Evolutionary conservation across 176 grass and related monocot species (phyloP), one percentile per base, ranked within the genome.

Genomic region (Eremochloa ophiuroides): DNA sequence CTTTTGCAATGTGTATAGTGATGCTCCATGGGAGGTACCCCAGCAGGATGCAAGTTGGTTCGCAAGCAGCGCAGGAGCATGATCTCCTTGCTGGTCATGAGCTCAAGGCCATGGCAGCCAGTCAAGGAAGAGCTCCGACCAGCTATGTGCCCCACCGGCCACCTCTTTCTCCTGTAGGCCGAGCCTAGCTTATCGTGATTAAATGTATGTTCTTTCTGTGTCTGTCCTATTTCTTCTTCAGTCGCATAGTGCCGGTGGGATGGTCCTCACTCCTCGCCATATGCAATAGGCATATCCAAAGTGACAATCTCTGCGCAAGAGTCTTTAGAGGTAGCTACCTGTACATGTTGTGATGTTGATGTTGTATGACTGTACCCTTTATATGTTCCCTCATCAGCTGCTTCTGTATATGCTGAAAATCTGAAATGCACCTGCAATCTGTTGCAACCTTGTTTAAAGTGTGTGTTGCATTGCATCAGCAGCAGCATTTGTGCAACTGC

Each of bases 1-100:
- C 91, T 42, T 99, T 99, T 80, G 91, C 89, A 13, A 93, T 94
- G 75, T 91, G 91, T 74, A 88, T 99, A 83, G 83, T 92, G 33
- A 85, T 90, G 78, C 85, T 96, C 79, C 97, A 99, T 37, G 72
- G 82, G 48, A 90, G 61, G 66, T 41, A 61, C 62, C 73, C 79
- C 70, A 67, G 30, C 43, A 88, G 72, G 69, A 79, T 29, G 29
- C 68, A 88, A 74, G 79, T 43, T 10, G 89, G 69, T 66, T 28
- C 18, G 13, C 79, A 83, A 59, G 70, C 56, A 41, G 27, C n/a
- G 1, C 74, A 85, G 73, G 84, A 87, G 20, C 84, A 87, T 12
- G 75, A 50, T 63, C 50, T 86, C 30, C 69, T 86, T 81, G 82
- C 71, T 15, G 47, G 83, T 37, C 73, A 80, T 80, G 77, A 89